Conservation (phyloP, 768 basidiomycete species). For the Psilocybe tampanensis region DNA sequence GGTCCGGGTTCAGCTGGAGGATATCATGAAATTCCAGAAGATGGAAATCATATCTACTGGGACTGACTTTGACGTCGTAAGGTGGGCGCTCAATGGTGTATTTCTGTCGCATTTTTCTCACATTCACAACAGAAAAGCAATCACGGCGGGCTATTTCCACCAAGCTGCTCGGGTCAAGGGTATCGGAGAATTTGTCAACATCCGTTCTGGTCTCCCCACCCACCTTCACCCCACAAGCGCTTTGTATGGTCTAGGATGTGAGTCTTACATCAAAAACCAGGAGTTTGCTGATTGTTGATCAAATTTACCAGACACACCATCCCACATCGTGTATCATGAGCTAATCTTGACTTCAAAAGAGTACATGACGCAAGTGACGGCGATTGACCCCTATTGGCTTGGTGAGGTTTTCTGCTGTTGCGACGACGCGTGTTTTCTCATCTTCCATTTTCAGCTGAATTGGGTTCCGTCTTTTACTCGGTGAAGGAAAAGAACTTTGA, state of each 20-base stretch:
- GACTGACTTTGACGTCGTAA: constrained; percentile 91
- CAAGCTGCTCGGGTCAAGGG: constrained; percentile 98
- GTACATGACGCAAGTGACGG: constrained; percentile 99
- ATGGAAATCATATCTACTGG: constrained; percentile 91
- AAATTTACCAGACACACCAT: constrained; percentile 76
- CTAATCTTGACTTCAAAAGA: constrained; percentile 93
- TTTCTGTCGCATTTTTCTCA: constrained; percentile 2
- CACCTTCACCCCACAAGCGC: constrained; percentile 97
- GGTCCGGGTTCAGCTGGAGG: constrained; percentile 93
- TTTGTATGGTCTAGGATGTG: constrained; percentile 93
- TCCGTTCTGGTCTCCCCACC: constrained; percentile 91
- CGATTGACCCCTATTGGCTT: constrained; percentile 97
- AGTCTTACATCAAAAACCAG: constrained; percentile 29
- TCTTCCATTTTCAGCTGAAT: constrained; percentile 60
- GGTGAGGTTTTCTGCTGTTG: constrained; percentile 47
- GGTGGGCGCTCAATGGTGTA: constrained; percentile 38
- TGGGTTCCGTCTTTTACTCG: constrained; percentile 96
- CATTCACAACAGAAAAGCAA: constrained; percentile 73
- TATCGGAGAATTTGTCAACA: constrained; percentile 98
- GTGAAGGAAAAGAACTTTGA: constrained; percentile 99
- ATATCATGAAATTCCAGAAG: constrained; percentile 99
- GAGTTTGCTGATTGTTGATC: constrained; percentile 10
- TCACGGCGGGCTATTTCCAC: constrained; percentile 98
- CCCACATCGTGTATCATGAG: constrained; percentile 97
- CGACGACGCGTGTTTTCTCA: neutral